phyloP scores from a whole-genome alignment of 2,329 filamentous ascomycete species.

The Penicillium sp. region DNA sequence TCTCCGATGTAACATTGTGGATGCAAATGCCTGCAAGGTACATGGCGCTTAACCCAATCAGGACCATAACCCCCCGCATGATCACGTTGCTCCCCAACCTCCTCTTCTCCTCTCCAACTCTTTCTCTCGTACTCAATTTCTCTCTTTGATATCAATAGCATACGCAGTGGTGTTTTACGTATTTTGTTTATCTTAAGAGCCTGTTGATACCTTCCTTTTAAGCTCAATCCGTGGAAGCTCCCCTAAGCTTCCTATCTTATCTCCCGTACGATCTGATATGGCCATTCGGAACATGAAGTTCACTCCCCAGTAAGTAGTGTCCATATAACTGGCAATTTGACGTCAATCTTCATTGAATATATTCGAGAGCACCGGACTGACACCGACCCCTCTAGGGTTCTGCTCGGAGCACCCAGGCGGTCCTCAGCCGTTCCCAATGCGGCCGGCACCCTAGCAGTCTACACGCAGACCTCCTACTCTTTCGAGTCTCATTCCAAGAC shows the following conservation, averaged over 20 bases:
- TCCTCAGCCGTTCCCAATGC: conserved; percentile 48
- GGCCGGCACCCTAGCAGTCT: conserved; percentile 48
- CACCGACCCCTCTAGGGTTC: conserved; percentile 35
- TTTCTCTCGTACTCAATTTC: background rate
- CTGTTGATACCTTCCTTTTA: background rate
- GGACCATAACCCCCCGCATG: conserved; percentile 3
- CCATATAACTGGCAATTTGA: background rate
- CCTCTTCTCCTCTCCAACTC: background rate
- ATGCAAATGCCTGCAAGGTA: background rate
- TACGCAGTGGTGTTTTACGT: background rate
- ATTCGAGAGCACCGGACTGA: background rate
- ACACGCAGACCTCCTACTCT: conserved; percentile 51
- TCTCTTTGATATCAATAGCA: background rate
- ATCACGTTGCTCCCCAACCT: conserved; percentile 5
- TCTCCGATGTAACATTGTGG: background rate
- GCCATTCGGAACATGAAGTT: conserved; percentile 44
- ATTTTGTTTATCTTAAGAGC: background rate
- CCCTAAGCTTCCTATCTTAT: conserved; percentile 20
- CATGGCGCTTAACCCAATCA: conserved; percentile 6
- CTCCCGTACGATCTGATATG: conserved; percentile 33
- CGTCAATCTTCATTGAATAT: background rate
- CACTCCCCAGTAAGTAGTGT: conserved; percentile 41
- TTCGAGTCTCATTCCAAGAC: conserved; percentile 51
- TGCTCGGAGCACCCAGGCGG: conserved; percentile 49
- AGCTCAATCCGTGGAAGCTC: conserved; percentile 10